Percentiles rank a stretch among this genome's conserved stretches.
These are phyloP conservation scores for Starmera amethionina DNA, from an alignment of 805 yeast species.

Conservation along the genomic window DNA sequence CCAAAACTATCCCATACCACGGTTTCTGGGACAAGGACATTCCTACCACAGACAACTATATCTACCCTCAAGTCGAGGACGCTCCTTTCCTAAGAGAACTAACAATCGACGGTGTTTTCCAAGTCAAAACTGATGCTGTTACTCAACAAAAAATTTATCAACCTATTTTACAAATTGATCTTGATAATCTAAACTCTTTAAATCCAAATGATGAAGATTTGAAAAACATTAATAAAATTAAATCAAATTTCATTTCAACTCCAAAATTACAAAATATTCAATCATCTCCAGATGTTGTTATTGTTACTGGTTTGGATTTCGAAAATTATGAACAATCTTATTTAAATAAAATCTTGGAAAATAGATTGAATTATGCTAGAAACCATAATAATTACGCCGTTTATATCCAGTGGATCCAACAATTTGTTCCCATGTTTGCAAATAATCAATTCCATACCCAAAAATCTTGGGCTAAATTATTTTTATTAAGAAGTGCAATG, in stretches of 20 bases:
- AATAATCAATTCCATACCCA: constrained; percentile 37
- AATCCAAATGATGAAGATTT: constrained; percentile 19
- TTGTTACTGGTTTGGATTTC: constrained; percentile 75
- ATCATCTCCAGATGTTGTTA: constrained; percentile 47
- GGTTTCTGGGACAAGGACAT: constrained; percentile 37
- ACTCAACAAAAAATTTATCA: too few relatives aligned
- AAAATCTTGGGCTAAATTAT: constrained; percentile 53
- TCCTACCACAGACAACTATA: constrained; percentile 39
- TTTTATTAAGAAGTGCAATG: constrained; percentile 78
- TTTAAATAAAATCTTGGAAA: constrained; percentile 65
- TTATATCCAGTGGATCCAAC: constrained; percentile 79
- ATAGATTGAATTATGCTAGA: constrained; percentile 83
- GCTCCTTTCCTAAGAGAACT: constrained; percentile 51
- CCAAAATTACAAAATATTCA: too few relatives aligned
- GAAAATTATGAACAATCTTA: constrained; percentile 51
- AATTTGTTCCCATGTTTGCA: constrained; percentile 47
- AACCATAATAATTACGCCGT: constrained; percentile 63
- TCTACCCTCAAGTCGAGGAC: constrained; percentile 71
- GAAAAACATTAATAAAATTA: constrained; percentile 27
- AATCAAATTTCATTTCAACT: constrained; percentile 3
- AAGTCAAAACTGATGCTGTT: constrained; percentile 30
- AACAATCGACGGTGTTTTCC: constrained; percentile 41
- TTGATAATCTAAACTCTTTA: too few relatives aligned
- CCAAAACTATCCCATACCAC: constrained; percentile 24
- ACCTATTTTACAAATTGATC: too few relatives aligned